Percentiles rank a stretch among this genome's conserved stretches.
phyloP scores from a whole-genome alignment of 2,329 filamentous ascomycete species.

The Cladophialophora carrionii region DNA sequence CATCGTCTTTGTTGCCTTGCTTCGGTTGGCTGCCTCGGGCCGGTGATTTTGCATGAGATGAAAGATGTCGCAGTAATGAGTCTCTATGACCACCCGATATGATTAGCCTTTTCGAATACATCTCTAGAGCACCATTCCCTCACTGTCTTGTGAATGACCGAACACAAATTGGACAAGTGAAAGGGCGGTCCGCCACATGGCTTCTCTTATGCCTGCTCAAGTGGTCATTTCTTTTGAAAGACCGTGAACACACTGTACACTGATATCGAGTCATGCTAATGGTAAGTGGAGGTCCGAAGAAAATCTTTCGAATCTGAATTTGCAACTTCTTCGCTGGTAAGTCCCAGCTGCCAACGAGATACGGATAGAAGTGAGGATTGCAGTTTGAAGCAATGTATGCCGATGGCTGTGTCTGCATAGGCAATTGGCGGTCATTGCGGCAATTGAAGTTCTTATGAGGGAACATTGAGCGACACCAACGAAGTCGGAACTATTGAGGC shows the following conservation, averaged over 20 bases:
- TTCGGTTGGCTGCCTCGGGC: not conserved
- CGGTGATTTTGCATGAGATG: conserved; percentile 13
- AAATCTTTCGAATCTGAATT: not conserved
- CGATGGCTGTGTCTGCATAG: not conserved
- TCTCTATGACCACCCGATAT: not conserved
- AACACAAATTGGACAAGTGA: conserved; percentile 14
- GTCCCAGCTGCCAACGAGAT: not conserved
- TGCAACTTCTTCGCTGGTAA: not conserved
- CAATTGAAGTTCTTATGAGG: not conserved
- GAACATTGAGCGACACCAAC: not conserved
- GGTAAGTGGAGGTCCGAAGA: not conserved
- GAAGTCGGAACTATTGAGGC: not conserved
- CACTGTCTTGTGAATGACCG: conserved; percentile 15
- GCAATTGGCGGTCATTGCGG: not conserved
- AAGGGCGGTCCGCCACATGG: conserved; percentile 11
- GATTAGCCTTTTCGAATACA: not conserved
- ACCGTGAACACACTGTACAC: conserved; percentile 9
- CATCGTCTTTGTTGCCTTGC: not conserved
- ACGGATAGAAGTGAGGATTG: not conserved
- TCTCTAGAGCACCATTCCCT: not conserved
- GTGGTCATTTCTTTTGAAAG: conserved; percentile 17
- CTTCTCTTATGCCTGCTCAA: conserved; percentile 10
- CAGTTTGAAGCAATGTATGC: not conserved
- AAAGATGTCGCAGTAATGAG: conserved; percentile 10
- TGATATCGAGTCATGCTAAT: not conserved